phyloP scores from a whole-genome alignment of 2,329 filamentous ascomycete species.

The Cercospora canescens region DNA sequence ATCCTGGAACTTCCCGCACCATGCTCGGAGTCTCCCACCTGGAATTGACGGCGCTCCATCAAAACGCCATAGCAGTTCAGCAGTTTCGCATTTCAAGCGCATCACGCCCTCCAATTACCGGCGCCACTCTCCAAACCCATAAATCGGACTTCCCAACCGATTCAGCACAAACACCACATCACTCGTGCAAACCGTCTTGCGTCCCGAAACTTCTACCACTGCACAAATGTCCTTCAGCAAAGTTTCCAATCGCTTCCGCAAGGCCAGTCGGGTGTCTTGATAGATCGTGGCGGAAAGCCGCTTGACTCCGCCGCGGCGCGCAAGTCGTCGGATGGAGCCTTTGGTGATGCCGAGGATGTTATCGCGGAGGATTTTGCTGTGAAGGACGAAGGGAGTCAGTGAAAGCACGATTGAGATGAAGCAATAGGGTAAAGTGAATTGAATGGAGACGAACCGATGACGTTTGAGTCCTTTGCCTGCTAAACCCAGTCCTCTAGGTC shows the following conservation, averaged over 20 bases:
- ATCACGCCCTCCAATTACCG: no score
- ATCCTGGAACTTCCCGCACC: no score
- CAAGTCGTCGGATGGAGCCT: constrained; percentile 63
- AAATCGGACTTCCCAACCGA: constrained; percentile 15
- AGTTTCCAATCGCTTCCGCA: constrained; percentile 55
- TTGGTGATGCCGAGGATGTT: constrained; percentile 99
- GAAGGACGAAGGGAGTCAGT: constrained; percentile 79
- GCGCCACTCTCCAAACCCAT: constrained; percentile 23
- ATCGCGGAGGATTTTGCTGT: constrained; percentile 92
- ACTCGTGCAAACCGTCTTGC: constrained; percentile 62
- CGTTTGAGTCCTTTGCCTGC: constrained; percentile 25
- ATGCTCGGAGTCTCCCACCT: no score
- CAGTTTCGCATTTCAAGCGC: no score
- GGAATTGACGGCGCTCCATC: no score
- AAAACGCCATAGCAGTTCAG: no score
- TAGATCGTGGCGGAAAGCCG: constrained; percentile 68
- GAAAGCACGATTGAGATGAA: constrained; percentile 63
- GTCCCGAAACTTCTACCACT: constrained; percentile 21
- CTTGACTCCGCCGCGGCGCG: constrained; percentile 75
- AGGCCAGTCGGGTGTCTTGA: constrained; percentile 55
- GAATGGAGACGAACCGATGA: constrained; percentile 25
- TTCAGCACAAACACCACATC: constrained; percentile 60
- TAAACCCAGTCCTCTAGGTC: constrained; percentile 3
- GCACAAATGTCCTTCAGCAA: constrained; percentile 44
- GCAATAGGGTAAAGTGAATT: no score